Conservation (phyloP, 352 stramenopile species). For the Phytophthora sp. region DNA sequence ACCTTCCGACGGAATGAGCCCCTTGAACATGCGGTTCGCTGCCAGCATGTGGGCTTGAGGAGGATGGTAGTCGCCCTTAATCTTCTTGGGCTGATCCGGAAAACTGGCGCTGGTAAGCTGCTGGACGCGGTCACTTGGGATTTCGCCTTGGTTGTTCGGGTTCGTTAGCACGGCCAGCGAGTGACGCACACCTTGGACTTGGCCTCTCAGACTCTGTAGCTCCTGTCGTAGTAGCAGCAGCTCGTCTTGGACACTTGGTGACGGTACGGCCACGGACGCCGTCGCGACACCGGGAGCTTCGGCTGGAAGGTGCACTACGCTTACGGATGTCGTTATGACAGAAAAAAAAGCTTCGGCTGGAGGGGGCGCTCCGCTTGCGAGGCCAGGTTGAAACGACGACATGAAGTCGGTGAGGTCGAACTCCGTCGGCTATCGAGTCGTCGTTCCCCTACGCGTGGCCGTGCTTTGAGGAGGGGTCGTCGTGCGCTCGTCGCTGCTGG, state of each 20-base stretch:
- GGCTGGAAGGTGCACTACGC: not conserved
- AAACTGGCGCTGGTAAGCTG: constrained; percentile 1
- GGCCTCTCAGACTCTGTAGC: too few relatives aligned
- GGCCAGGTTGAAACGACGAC: constrained; percentile 13
- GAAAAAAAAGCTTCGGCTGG: too few relatives aligned
- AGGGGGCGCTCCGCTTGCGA: not conserved
- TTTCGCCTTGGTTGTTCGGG: constrained; percentile 6
- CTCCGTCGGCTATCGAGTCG: too few relatives aligned
- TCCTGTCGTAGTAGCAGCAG: too few relatives aligned
- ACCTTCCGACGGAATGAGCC: not conserved
- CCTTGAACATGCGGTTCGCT: constrained; percentile 13
- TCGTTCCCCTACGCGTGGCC: too few relatives aligned
- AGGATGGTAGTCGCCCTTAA: constrained; percentile 18
- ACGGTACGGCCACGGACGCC: not conserved
- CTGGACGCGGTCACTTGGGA: not conserved
- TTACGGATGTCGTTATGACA: too few relatives aligned
- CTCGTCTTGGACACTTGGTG: not conserved
- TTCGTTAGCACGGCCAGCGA: too few relatives aligned
- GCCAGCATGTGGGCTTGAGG: constrained; percentile 18
- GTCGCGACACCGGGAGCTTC: too few relatives aligned
- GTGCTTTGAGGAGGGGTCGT: too few relatives aligned
- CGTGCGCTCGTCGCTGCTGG: too few relatives aligned
- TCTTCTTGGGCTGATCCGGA: constrained; percentile 19
- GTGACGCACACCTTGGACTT: too few relatives aligned
- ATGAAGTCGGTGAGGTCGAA: too few relatives aligned